phyloP scores from a whole-genome alignment of 352 stramenopile species.

The Peronospora destructor region DNA sequence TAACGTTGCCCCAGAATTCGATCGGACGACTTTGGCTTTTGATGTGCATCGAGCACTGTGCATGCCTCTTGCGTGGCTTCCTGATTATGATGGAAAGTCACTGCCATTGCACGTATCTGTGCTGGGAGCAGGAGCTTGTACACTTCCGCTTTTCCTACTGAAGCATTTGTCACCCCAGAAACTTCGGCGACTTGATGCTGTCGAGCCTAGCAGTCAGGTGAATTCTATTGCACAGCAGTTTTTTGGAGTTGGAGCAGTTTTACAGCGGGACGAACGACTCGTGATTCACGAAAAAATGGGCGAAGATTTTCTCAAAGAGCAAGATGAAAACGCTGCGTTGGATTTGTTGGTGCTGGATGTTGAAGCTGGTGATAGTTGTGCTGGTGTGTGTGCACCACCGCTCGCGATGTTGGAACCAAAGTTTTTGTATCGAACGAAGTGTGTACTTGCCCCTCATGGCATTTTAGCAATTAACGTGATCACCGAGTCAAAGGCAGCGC shows the following conservation, averaged over 20 bases:
- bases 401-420: conserved; percentile 31
- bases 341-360: conserved; percentile 64
- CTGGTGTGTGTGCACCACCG: conserved; percentile 37
- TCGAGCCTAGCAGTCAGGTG: conserved; percentile 47
- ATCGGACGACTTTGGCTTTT: conserved; percentile 42
- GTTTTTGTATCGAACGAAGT: conserved; percentile 31
- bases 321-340: conserved; percentile 13
- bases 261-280: conserved; percentile 23
- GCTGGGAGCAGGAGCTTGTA: conserved; percentile 49
- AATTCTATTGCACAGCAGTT: conserved; percentile 38
- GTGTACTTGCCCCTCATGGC: conserved; percentile 25
- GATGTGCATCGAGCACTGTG: conserved; percentile 67
- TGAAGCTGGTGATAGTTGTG: conserved; percentile 36
- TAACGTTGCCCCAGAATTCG: conserved; percentile 22
- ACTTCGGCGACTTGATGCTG: conserved; percentile 40
- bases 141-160: conserved; percentile 52
- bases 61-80: conserved; percentile 31
- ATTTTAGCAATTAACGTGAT: conserved; percentile 64
- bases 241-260: conserved; percentile 33
- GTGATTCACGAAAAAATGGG: conserved; percentile 37
- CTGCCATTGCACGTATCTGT: conserved; percentile 30
- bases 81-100: not conserved
- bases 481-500: conserved; percentile 27
- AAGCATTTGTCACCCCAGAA: conserved; percentile 20
- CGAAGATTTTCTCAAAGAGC: conserved; percentile 35